Conservation (phyloP, 1,284 basidiomycete genomes). For the Fomitopsis schrenkii region DNA sequence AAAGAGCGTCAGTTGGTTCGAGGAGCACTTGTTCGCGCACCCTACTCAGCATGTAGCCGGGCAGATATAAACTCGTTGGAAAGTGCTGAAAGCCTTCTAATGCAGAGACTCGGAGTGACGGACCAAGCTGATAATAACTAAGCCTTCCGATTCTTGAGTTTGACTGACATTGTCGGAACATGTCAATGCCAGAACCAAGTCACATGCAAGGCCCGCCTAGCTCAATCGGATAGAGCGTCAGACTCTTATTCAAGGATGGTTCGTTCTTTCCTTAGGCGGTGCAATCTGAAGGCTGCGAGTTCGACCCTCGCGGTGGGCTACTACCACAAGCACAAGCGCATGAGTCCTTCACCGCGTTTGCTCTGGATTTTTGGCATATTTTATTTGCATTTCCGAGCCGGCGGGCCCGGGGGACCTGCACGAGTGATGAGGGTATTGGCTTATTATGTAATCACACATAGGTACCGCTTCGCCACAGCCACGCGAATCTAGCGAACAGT, state of each 20-base stretch:
- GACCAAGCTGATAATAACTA: no score
- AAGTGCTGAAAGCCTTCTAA: no score
- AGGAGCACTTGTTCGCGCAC: slow-evolving; percentile 8
- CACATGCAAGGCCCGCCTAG: slow-evolving; percentile 54
- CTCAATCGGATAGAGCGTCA: slow-evolving; percentile 88
- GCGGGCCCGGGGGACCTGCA: neutral
- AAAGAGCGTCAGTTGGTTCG: slow-evolving; percentile 17
- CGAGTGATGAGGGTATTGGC: neutral
- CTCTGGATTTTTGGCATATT: neutral
- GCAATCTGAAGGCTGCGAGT: slow-evolving; percentile 82
- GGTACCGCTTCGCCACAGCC: neutral
- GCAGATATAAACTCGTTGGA: no score
- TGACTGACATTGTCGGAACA: neutral
- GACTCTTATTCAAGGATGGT: slow-evolving; percentile 39
- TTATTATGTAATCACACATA: neutral
- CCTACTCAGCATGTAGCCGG: no score
- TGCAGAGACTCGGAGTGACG: no score
- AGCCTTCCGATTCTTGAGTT: no score
- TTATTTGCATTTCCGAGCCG: neutral
- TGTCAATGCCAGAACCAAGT: neutral
- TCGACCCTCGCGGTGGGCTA: slow-evolving; percentile 91
- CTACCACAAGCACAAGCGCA: neutral
- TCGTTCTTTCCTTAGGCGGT: neutral
- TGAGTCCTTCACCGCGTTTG: neutral
- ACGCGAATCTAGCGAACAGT: no score